Percentiles rank a stretch among this genome's conserved stretches.
phyloP scores from a whole-genome alignment of 1,284 basidiomycete species.

The Tilletia indica region DNA sequence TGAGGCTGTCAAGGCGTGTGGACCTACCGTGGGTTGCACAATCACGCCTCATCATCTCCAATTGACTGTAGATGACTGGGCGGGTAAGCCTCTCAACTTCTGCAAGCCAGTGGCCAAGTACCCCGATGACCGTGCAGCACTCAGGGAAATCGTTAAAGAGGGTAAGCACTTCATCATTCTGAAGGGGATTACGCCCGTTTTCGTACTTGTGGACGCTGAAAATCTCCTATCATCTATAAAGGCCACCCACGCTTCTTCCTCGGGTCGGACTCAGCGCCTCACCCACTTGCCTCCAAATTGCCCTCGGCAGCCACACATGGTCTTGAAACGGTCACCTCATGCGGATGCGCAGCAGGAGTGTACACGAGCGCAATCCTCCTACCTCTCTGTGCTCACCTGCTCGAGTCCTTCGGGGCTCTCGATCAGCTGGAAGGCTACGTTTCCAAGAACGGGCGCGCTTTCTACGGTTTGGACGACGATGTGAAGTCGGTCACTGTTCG shows the following conservation, averaged over 20 bases:
- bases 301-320: constrained; percentile 57
- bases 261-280: constrained; percentile 95
- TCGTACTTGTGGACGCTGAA: not conserved
- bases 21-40: constrained; percentile 83
- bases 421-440: constrained; percentile 49
- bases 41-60: constrained; percentile 96
- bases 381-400: constrained; percentile 52
- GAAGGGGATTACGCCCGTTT: not conserved
- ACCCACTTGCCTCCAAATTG: constrained; percentile 77
- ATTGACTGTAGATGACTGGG: constrained; percentile 95
- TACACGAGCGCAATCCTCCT: constrained; percentile 53
- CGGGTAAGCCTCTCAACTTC: constrained; percentile 90
- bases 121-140: constrained; percentile 82
- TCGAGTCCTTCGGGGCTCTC: constrained; percentile 53
- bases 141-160: constrained; percentile 72
- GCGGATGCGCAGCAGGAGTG: constrained; percentile 53
- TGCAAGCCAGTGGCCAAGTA: constrained; percentile 99
- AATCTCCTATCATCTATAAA: constrained; percentile 40
- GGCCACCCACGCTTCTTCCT: constrained; percentile 96
- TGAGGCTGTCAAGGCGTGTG: constrained; percentile 63
- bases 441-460: constrained; percentile 45
- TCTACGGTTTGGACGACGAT: constrained; percentile 40
- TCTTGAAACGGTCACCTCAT: constrained; percentile 28
- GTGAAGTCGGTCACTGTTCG: constrained; percentile 33
- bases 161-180: constrained; percentile 26